phyloP scores from a whole-genome alignment of 2,329 filamentous ascomycete genomes.

The Dactylonectria estremocensis region DNA sequence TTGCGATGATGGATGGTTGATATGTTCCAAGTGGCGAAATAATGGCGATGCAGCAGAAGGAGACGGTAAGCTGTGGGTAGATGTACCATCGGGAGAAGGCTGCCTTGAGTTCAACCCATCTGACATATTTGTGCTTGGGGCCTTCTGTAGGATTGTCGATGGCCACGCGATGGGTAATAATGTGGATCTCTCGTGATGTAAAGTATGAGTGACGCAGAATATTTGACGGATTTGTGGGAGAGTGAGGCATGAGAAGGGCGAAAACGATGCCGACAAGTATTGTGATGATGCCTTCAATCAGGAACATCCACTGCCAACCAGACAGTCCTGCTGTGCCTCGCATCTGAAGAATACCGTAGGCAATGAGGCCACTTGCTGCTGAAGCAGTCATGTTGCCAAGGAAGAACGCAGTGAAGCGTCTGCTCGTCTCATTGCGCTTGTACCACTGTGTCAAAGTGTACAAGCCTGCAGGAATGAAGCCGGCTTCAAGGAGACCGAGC shows the following conservation, averaged over 20 bases:
- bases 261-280: conserved; percentile 51
- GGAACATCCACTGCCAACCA: conserved; percentile 64
- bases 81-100: conserved; percentile 27
- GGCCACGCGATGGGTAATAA: conserved; percentile 24
- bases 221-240: conserved; percentile 5
- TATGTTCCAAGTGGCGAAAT: conserved; percentile 30
- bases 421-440: conserved; percentile 60
- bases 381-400: conserved; percentile 59
- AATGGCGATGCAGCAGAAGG: conserved; percentile 30
- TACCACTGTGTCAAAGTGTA: conserved; percentile 64
- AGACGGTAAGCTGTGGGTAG: conserved; percentile 21
- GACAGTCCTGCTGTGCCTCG: conserved; percentile 49
- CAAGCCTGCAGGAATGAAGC: conserved; percentile 63
- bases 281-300: conserved; percentile 51
- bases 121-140: neutral
- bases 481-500: conserved; percentile 51
- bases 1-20: conserved; percentile 22
- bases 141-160: conserved; percentile 9
- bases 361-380: conserved; percentile 58
- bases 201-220: conserved; percentile 29
- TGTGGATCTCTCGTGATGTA: conserved; percentile 25
- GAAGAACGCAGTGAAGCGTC: conserved; percentile 60
- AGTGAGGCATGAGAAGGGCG: conserved; percentile 25
- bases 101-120: conserved; percentile 22
- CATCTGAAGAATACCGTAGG: conserved; percentile 55